These are phyloP conservation scores for Quillaja saponaria DNA, from an alignment of 306 rosid species.

Conservation along the genomic window DNA sequence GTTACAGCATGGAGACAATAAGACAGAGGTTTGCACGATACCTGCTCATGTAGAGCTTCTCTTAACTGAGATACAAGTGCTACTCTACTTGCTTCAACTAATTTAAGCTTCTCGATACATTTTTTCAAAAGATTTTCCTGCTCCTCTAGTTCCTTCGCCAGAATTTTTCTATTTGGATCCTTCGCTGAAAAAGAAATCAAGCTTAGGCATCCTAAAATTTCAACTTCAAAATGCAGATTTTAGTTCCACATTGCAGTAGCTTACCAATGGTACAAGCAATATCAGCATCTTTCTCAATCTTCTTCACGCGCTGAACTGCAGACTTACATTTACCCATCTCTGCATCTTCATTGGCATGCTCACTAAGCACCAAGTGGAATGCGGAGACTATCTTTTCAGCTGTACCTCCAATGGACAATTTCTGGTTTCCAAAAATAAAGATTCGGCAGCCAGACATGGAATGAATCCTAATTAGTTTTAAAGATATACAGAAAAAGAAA, in stretches of 20 bases:
- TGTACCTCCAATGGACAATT: conserved; percentile 78
- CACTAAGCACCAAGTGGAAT: conserved; percentile 74
- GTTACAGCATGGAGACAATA: not conserved
- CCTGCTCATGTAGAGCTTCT: conserved; percentile 89
- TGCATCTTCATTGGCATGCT: conserved; percentile 66
- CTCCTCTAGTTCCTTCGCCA: conserved; percentile 74
- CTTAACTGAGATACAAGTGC: conserved; percentile 78
- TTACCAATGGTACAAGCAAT: conserved; percentile 63
- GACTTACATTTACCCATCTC: conserved; percentile 85
- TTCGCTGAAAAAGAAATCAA: conserved; percentile 60
- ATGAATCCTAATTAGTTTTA: no score
- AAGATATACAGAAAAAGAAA: not conserved
- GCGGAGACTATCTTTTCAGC: conserved; percentile 91
- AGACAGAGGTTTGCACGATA: conserved; percentile 10
- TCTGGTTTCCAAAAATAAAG: conserved; percentile 51
- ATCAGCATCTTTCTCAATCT: conserved; percentile 77
- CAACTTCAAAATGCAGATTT: conserved; percentile 22
- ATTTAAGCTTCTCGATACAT: conserved; percentile 71
- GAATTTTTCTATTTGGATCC: conserved; percentile 73
- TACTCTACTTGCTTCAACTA: conserved; percentile 69
- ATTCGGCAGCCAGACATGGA: not conserved
- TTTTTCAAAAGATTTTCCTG: conserved; percentile 71
- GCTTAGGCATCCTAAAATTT: conserved; percentile 33
- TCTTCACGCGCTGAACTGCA: conserved; percentile 70
- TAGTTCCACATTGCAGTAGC: conserved; percentile 21